Conservation (phyloP, 768 basidiomycete genomes). For the Pleurotus giganteus region DNA sequence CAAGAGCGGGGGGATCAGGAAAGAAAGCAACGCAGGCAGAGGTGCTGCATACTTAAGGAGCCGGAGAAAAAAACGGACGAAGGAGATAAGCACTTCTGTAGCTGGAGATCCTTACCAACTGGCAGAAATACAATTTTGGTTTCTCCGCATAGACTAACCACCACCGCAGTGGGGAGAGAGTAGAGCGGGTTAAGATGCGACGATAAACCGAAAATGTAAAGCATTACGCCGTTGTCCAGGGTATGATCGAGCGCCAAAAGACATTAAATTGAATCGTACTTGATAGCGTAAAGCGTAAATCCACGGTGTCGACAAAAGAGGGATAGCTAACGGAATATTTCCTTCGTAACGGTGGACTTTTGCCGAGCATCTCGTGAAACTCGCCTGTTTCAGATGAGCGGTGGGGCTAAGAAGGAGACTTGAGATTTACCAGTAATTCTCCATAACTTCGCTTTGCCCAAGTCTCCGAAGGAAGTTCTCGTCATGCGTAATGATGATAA, state of each 20-base stretch:
- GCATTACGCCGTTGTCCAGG: neutral
- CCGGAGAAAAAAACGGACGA: neutral
- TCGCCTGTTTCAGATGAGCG: slow-evolving; percentile 52
- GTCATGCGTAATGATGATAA: slow-evolving; percentile 96
- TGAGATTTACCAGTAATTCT: slow-evolving; percentile 80
- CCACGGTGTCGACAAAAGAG: neutral
- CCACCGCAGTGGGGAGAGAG: neutral
- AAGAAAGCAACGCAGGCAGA: too few species aligned
- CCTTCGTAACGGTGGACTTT: slow-evolving; percentile 75
- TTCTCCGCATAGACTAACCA: slow-evolving; percentile 2
- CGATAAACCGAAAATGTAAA: neutral
- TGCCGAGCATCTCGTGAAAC: slow-evolving; percentile 69
- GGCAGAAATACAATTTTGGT: neutral
- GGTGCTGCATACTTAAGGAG: too few species aligned
- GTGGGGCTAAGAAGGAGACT: too few species aligned
- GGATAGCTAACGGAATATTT: slow-evolving; percentile 60
- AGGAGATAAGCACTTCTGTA: neutral
- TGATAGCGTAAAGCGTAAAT: neutral
- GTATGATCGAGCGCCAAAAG: neutral
- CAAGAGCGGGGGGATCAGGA: too few species aligned
- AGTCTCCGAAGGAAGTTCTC: slow-evolving; percentile 91
- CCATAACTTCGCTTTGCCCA: slow-evolving; percentile 90
- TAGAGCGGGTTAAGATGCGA: neutral
- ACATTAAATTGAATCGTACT: neutral
- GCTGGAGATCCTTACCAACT: neutral